Evolutionary conservation across 495 filamentous ascomycete species (phyloP).

Genomic region (Hypoxylon cercidicola): DNA sequence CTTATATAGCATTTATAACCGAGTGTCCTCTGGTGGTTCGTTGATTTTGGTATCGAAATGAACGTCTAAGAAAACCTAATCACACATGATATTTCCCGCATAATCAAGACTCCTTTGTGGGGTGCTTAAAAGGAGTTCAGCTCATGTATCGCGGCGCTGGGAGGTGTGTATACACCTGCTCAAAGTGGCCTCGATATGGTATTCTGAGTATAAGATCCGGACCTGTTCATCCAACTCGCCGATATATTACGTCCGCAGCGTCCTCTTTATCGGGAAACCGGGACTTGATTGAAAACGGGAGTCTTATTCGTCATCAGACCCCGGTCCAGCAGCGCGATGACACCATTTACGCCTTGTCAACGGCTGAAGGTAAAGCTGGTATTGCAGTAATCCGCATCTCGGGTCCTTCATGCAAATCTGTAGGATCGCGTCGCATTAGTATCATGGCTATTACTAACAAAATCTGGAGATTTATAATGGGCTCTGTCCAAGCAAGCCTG

Average conservation of each 20-base stretch:
- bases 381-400: slow-evolving; percentile 93
- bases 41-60: neutral
- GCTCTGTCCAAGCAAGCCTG: slow-evolving; percentile 72
- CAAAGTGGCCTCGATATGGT: slow-evolving; percentile 19
- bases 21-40: neutral
- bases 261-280: neutral
- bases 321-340: slow-evolving; percentile 45
- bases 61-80: neutral
- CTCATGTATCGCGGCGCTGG: slow-evolving; percentile 42
- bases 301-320: slow-evolving; percentile 5
- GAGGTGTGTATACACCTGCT: slow-evolving; percentile 34
- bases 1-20: no score
- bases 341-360: slow-evolving; percentile 94
- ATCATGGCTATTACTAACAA: slow-evolving; percentile 19
- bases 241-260: slow-evolving; percentile 8
- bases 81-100: slow-evolving; percentile 22
- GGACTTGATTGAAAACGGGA: slow-evolving; percentile 6
- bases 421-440: slow-evolving; percentile 51
- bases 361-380: slow-evolving; percentile 83
- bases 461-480: slow-evolving; percentile 73
- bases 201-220: slow-evolving; percentile 10
- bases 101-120: slow-evolving; percentile 19
- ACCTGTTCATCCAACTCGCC: slow-evolving; percentile 5
- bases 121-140: slow-evolving; percentile 11
- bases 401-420: slow-evolving; percentile 76